Evolutionary conservation across 371 early-diverging fungal genomes (phyloP).

Genomic region (Saksenaea vasiformis): DNA sequence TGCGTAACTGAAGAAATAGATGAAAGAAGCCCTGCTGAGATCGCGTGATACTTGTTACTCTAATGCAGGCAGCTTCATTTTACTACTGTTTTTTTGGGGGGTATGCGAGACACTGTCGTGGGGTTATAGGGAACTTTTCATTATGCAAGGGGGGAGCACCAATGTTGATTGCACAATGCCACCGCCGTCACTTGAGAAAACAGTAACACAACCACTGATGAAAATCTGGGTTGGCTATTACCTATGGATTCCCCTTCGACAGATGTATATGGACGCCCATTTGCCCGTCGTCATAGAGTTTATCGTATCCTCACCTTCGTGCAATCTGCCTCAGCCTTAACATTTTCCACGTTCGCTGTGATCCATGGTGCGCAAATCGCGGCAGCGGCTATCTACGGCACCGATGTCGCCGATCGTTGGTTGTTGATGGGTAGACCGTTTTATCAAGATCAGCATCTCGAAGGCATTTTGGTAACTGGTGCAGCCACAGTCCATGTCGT

Average conservation of each 20-base stretch:
- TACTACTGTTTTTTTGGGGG: too few species aligned
- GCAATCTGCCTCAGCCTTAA: constrained; percentile 42
- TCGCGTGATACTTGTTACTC: too few species aligned
- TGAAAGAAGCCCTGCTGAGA: too few species aligned
- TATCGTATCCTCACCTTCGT: constrained; percentile 32
- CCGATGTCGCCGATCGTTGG: constrained; percentile 30
- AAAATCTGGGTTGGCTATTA: neutral
- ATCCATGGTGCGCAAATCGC: constrained; percentile 26
- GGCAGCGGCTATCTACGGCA: constrained; percentile 36
- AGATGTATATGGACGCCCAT: constrained; percentile 65
- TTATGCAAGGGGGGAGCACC: too few species aligned
- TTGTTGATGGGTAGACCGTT: constrained; percentile 42
- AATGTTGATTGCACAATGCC: too few species aligned
- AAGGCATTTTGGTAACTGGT: constrained; percentile 42
- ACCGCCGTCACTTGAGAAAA: too few species aligned
- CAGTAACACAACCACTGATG: neutral
- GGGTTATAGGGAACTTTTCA: too few species aligned
- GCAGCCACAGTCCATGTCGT: constrained; percentile 33
- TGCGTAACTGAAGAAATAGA: too few species aligned
- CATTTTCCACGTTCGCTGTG: constrained; percentile 25
- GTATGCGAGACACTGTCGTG: too few species aligned
- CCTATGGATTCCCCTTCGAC: constrained; percentile 45
- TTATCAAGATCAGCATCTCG: constrained; percentile 49
- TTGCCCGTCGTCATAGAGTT: constrained; percentile 48
- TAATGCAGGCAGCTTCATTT: too few species aligned